These are phyloP conservation scores for Suillus sp. DNA, from an alignment of 768 basidiomycete species.

Conservation along the genomic window DNA sequence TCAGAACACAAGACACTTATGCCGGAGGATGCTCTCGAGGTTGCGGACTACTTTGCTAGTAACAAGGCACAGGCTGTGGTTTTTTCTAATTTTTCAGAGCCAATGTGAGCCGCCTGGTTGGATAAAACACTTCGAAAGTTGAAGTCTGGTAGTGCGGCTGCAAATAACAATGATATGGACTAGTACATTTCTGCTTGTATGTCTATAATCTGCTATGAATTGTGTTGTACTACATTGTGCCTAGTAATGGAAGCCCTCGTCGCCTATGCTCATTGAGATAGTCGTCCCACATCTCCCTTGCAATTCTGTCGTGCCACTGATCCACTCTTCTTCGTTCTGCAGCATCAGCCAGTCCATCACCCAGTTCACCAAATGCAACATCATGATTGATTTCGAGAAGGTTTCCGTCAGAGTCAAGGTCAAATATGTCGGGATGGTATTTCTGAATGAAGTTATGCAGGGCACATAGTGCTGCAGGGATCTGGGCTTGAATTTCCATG, in stretches of 20 bases:
- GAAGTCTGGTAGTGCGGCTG: not conserved
- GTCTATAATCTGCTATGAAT: too few relatives aligned
- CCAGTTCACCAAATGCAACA: not conserved
- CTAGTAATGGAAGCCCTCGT: too few relatives aligned
- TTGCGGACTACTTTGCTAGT: not conserved
- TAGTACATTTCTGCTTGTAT: too few relatives aligned
- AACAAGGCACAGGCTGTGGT: not conserved
- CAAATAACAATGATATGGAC: too few relatives aligned
- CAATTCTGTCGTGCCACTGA: constrained; percentile 2
- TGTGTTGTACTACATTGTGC: too few relatives aligned
- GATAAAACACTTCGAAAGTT: not conserved
- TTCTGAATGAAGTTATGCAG: too few relatives aligned
- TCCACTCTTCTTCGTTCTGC: constrained; percentile 8
- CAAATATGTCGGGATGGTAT: not conserved
- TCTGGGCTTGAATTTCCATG: too few relatives aligned
- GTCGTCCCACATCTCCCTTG: too few relatives aligned
- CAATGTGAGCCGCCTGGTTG: not conserved
- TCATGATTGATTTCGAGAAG: not conserved
- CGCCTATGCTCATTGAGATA: too few relatives aligned
- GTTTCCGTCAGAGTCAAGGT: not conserved
- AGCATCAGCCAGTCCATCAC: constrained; percentile 10
- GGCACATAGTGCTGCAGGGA: too few relatives aligned
- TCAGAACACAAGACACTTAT: not conserved
- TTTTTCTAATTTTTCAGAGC: not conserved
- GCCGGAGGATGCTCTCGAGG: not conserved